Percentiles rank a stretch among this genome's conserved stretches.
phyloP scores from a whole-genome alignment of 768 basidiomycete species.

The Mrakia gelida region DNA sequence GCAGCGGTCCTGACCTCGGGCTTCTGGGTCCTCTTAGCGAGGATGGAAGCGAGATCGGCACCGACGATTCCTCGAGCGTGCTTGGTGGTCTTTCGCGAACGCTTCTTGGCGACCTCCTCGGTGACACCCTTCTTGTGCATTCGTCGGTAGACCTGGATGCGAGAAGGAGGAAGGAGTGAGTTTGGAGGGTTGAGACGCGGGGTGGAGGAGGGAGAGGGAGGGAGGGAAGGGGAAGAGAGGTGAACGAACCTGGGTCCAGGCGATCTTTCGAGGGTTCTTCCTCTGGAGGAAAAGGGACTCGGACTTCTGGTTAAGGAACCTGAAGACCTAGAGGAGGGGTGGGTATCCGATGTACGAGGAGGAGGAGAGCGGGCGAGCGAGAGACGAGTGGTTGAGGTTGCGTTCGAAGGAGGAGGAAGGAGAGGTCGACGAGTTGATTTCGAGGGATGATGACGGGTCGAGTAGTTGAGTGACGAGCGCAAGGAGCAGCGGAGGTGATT shows the following conservation, averaged over 20 bases:
- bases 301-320: conserved; percentile 87
- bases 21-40: conserved; percentile 88
- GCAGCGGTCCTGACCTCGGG: conserved; percentile 72
- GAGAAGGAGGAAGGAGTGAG: background rate
- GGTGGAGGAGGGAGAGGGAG: background rate
- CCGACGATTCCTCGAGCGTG: conserved; percentile 92
- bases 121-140: conserved; percentile 99
- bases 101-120: conserved; percentile 98
- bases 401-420: conserved; percentile 1
- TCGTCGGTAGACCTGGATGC: conserved; percentile 68
- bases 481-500: background rate
- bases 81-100: conserved; percentile 93
- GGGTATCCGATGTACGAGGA: too few species aligned
- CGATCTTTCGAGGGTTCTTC: conserved; percentile 99
- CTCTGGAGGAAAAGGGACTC: conserved; percentile 96
- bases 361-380: background rate
- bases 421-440: background rate
- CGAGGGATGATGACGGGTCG: background rate
- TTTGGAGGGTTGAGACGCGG: background rate
- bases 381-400: background rate
- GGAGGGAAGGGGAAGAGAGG: too few species aligned
- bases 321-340: conserved; percentile 70
- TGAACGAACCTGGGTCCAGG: conserved; percentile 65
- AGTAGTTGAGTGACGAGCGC: background rate
- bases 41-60: conserved; percentile 85